phyloP scores from a whole-genome alignment of 805 yeast species.

The Candida oleophila region DNA sequence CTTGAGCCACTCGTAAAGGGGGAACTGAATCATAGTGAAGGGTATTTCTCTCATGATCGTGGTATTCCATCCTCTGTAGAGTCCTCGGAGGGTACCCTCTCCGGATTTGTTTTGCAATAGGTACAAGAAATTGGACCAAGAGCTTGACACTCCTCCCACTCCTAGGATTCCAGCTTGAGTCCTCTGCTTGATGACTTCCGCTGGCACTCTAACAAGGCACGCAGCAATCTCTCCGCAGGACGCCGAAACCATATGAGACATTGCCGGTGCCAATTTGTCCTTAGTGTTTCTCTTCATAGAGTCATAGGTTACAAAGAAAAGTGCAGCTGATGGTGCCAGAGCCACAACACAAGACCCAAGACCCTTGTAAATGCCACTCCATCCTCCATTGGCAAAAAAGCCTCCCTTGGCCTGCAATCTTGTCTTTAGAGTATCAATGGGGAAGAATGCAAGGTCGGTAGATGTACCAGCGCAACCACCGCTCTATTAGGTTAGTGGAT shows the following conservation, averaged over 20 bases:
- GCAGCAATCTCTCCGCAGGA: slow-evolving; percentile 91
- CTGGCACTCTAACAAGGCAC: slow-evolving; percentile 92
- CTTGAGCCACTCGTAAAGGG: slow-evolving; percentile 84
- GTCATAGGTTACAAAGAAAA: slow-evolving; percentile 74
- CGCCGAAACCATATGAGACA: slow-evolving; percentile 82
- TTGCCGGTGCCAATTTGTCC: slow-evolving; percentile 25
- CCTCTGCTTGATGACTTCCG: slow-evolving; percentile 93
- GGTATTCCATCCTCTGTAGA: slow-evolving; percentile 91
- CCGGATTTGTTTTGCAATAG: slow-evolving; percentile 65
- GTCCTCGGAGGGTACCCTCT: slow-evolving; percentile 74
- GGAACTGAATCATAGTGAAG: slow-evolving; percentile 93
- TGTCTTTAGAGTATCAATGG: slow-evolving; percentile 82
- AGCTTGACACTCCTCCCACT: slow-evolving; percentile 45
- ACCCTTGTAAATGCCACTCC: slow-evolving; percentile 87
- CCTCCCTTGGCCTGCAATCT: slow-evolving; percentile 93
- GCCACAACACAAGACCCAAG: slow-evolving; percentile 92
- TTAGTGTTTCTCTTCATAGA: slow-evolving; percentile 52
- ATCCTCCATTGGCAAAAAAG: slow-evolving; percentile 89
- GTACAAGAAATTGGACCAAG: slow-evolving; percentile 64
- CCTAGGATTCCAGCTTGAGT: slow-evolving; percentile 60
- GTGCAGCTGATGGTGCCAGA: slow-evolving; percentile 73
- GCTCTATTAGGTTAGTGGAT: slow-evolving; percentile 34
- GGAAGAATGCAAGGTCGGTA: slow-evolving; percentile 91
- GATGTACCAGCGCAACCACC: slow-evolving; percentile 98
- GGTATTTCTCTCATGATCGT: slow-evolving; percentile 96